phyloP scores from a whole-genome alignment of 108 stramenopile genomes.

The Cylindrotheca closterium region DNA sequence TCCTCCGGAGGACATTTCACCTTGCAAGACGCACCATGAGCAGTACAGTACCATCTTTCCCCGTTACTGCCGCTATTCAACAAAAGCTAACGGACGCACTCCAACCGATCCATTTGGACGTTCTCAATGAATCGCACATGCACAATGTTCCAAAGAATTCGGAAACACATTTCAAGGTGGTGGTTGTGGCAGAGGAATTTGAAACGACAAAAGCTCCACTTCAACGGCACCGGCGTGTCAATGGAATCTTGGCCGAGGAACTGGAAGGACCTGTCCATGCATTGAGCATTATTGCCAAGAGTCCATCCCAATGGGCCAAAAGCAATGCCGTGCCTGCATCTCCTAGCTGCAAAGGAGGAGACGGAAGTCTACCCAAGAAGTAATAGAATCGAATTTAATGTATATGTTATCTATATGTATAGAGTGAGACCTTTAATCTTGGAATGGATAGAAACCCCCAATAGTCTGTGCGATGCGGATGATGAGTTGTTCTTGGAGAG shows the following conservation, averaged over 20 bases:
- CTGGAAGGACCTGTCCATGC: conserved; percentile 93
- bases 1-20: background rate
- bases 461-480: no score
- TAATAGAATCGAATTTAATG: conserved; percentile 1
- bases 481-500: no score
- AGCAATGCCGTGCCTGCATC: conserved; percentile 42
- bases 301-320: conserved; percentile 87
- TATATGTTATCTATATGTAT: no score
- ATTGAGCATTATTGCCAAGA: conserved; percentile 93
- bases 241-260: conserved; percentile 70
- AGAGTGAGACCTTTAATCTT: background rate
- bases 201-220: conserved; percentile 56
- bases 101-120: conserved; percentile 52
- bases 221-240: conserved; percentile 86
- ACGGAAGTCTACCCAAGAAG: conserved; percentile 63
- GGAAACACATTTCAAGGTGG: conserved; percentile 96
- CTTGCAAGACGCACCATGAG: conserved; percentile 6
- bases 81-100: conserved; percentile 57
- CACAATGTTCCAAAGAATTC: conserved; percentile 87
- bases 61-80: conserved; percentile 48
- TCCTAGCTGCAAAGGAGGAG: conserved; percentile 78
- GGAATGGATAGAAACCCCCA: no score
- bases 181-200: conserved; percentile 81
- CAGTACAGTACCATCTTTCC: conserved; percentile 11
- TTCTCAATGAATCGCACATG: conserved; percentile 83